Conservation (phyloP, 2,329 filamentous ascomycete genomes). For the Aspergillus japonicus region DNA sequence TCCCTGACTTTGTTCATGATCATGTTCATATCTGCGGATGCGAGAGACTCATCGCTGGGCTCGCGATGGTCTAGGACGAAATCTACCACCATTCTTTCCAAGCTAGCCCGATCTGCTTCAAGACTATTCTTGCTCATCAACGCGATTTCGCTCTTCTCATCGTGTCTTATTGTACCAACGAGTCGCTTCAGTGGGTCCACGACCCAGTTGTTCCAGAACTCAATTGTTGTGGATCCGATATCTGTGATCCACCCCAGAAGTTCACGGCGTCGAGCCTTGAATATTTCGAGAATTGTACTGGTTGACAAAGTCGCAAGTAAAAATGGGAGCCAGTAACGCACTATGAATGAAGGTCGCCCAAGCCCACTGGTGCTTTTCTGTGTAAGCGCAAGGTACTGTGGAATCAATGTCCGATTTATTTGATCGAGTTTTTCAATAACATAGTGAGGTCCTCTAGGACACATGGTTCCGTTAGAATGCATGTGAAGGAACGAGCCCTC, state of each 20-base stretch:
- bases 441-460: conserved; percentile 39
- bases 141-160: conserved; percentile 88
- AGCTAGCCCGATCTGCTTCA: conserved; percentile 81
- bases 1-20: conserved; percentile 80
- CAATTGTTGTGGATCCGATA: conserved; percentile 72
- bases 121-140: conserved; percentile 94
- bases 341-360: conserved; percentile 70
- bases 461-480: background rate
- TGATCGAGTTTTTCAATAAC: conserved; percentile 42
- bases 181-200: conserved; percentile 80
- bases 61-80: conserved; percentile 83
- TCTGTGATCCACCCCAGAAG: conserved; percentile 78
- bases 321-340: conserved; percentile 87
- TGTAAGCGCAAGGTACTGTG: conserved; percentile 62
- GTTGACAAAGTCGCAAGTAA: conserved; percentile 73
- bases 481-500: conserved; percentile 51
- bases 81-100: conserved; percentile 97
- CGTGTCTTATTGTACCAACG: conserved; percentile 87
- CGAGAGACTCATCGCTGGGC: conserved; percentile 50
- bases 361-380: conserved; percentile 59
- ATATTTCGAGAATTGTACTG: conserved; percentile 77
- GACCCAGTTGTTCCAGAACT: conserved; percentile 97
- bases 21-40: conserved; percentile 62
- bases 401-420: conserved; percentile 68
- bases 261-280: conserved; percentile 72